Evolutionary conservation across 768 basidiomycete species (phyloP).

Genomic region (Boletus fagicola): DNA sequence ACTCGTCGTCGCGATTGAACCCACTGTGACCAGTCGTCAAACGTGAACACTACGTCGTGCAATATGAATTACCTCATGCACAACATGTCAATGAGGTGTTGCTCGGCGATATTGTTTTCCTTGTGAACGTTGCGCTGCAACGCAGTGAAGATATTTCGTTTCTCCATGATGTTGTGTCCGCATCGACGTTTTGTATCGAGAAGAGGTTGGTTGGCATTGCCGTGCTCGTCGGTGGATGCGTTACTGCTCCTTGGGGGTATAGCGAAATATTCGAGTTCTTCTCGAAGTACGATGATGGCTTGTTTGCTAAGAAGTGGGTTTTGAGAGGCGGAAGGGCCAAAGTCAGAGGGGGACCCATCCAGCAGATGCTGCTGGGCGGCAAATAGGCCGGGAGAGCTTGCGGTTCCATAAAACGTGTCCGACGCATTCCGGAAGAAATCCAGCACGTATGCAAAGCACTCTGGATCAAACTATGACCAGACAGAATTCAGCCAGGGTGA

Average conservation of each 20-base stretch:
- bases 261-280: constrained; percentile 97
- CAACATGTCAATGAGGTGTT: constrained; percentile 99
- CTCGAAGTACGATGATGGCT: constrained; percentile 96
- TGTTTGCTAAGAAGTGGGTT: constrained; percentile 95
- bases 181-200: constrained; percentile 82
- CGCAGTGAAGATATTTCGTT: constrained; percentile 93
- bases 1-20: constrained; percentile 95
- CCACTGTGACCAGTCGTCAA: constrained; percentile 48
- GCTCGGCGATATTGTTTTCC: constrained; percentile 98
- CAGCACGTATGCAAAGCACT: constrained; percentile 92
- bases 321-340: constrained; percentile 64
- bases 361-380: constrained; percentile 76
- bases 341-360: constrained; percentile 59
- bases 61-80: constrained; percentile 83
- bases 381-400: constrained; percentile 67
- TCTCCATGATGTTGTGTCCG: constrained; percentile 84
- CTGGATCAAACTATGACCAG: constrained; percentile 82
- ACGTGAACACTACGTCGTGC: neutral
- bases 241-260: constrained; percentile 74
- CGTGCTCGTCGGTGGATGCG: constrained; percentile 70
- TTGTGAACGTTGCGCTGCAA: constrained; percentile 98
- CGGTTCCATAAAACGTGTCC: constrained; percentile 88
- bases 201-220: constrained; percentile 75
- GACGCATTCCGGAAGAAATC: constrained; percentile 88
- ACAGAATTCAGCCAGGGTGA: constrained; percentile 1